Base-by-base conservation (phyloP, 1,139 yeast genomes). In the Pichia sp. region DNA sequence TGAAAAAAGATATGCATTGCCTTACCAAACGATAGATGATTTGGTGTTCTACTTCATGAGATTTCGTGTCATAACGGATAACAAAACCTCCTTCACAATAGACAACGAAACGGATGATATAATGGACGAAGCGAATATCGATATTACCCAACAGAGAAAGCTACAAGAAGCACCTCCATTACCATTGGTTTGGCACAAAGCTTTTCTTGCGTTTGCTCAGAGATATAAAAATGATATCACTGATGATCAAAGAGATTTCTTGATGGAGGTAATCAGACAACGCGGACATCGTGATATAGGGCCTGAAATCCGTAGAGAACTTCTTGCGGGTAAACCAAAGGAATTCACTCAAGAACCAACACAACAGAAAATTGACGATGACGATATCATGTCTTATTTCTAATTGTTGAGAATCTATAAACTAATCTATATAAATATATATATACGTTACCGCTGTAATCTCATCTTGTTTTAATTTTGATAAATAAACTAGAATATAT, bases 121-220 rank as follows among this genome's bases (percentile, higher is more conserved):
- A 11, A 41, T 55, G 13, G 74, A 70, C 13, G 72, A 74, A 47
- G 32, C 38, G 26, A 73, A 71, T 41, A 72, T 69, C 42, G 71
- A 72, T 30, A 65, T 64, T 2, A 59, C 62, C n/a, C 66, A 64
- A 52, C 64, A 63, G 19, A 59, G 62, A 52, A 62, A 59, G 53
- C 51, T 61, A 16, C 69, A 70, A 45, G 72, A 75, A 45, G 75
- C 81, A n/a, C 83, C 87, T n/a, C 80, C 81, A 56, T 77, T 95
- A 65, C 98, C 99, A 5, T 89, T 93, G 13, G 93, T 93, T 46
- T 93, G 99, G 98, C 98, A 95, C 69, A 95, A 93, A 70, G 92
- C 97, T 1, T 86, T 93, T 67, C 77, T 93, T 57, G 86, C 95
- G 2, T 95, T 93, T 75, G 96, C 97, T 46, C 97, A 92, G 74